Evolutionary conservation across 345 rosid species (phyloP), one percentile per base, ranked within the genome.

Genomic region (Aquilaria sinensis): DNA sequence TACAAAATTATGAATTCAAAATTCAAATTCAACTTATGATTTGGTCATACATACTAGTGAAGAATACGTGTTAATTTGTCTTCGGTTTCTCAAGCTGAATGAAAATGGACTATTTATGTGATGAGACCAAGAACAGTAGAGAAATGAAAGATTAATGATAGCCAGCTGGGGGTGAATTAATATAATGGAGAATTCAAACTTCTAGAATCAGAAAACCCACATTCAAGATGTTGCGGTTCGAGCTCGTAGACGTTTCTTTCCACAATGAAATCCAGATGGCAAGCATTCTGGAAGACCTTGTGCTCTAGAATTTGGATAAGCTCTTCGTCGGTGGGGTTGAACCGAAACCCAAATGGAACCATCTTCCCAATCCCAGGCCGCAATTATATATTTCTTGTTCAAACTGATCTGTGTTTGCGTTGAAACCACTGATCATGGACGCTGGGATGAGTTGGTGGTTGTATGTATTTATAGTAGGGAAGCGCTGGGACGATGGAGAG

Each of bases 281-380:
- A 56, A 31, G 32, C 58, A 51, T 72, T 51, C 15, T 67, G 63
- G 11, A 63, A 57, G 10, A 52, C 64, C 67, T 72, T 72, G 43
- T 46, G 61, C 13, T 62, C 43, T 7, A 72, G 50, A 14, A 72
- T 61, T 46, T 66, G 46, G 23, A 72, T 52, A n/a, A 72, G 52
- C 58, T 72, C 75, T 48, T 72, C 75, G 15, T 72, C 75, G 2
- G 67, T 72, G 56, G 75, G 75, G 52, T 37, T 61, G 51, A 72
- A 72, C 57, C 67, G 61, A 51, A 72, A 72, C 12, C 70, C 70
- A 9, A 41, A 55, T 32, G 62, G 67, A 58, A 50, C 57, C 66
- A 66, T 71, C 45, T 23, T 23, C 23, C 23, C 23, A 23, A 23
- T 23, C 23, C 23, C 23, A 23, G 23, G 23, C 23, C 23, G 23